Base-by-base conservation (phyloP, 306 rosid genomes). In the Coriaria nepalensis region DNA sequence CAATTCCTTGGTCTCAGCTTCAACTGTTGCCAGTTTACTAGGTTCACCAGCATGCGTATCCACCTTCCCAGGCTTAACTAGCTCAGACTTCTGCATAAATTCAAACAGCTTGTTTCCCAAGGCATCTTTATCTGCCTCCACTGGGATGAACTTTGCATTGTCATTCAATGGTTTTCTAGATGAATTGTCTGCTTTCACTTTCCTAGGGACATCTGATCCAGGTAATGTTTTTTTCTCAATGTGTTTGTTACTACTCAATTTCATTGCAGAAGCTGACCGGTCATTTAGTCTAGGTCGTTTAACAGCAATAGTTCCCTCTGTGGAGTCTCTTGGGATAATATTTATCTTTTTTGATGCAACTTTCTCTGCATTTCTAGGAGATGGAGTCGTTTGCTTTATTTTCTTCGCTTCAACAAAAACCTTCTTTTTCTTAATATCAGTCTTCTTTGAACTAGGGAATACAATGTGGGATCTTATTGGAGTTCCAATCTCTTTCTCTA, bases 381-480 rank as follows among this genome's bases (percentile, higher is more conserved):
- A 40, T 9, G 35, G 69, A 33, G 62, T 13, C 6, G 57, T 13
- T 42, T 34, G 50, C 60, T 60, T 71, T 55, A 39, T 50, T 52
- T 60, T 61, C 53, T 64, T 69, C 51, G 57, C 75, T 13, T 13
- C 65, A 2, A 39, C 13, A 36, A 38, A 5, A 37, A 56, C 33
- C 46, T 43, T 67, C 63, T 35, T 64, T 64, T 64, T 66, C 33
- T 10, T 62, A 56, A 62, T 35, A 35, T 47, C 34, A 56, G 54
- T 57, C 64, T 60, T 75, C 52, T 56, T 66, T 51, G 33, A 48
- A 35, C 45, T 37, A 44, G 98, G 94, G 45, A 81, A 90, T 48
- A 49, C 79, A 44, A 90, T 49, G 51, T 90, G 98, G 66, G 85
- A 70, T 70, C 98, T 79, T 5, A 39, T 5, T 34, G 98, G 98